Percentiles rank a stretch among this genome's conserved stretches.
phyloP scores from a whole-genome alignment of 306 rosid species.

The Sphenostylis stenocarpa region DNA sequence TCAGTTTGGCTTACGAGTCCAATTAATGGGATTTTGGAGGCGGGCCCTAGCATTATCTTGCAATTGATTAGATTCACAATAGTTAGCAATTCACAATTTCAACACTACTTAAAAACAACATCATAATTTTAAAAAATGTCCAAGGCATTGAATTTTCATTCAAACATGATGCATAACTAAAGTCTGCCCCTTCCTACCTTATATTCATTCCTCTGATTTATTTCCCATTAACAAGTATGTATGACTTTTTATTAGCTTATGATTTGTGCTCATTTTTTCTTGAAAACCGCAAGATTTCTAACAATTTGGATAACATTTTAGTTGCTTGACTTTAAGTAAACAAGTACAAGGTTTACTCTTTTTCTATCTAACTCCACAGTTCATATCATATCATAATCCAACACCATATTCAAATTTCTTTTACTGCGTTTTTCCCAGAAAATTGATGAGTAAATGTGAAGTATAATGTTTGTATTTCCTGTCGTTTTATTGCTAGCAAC shows the following conservation, averaged over 20 bases:
- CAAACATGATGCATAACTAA: not conserved
- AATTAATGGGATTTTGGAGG: not conserved
- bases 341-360: not conserved
- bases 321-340: not conserved
- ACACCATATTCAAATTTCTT: conserved; percentile 19
- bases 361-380: not conserved
- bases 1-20: conserved; percentile 2
- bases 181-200: not conserved
- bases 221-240: not conserved
- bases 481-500: conserved; percentile 28
- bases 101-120: not conserved
- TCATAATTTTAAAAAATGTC: not conserved
- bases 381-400: conserved; percentile 2
- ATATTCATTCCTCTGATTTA: not conserved
- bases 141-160: not conserved
- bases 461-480: not conserved
- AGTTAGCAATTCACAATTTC: not conserved
- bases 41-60: not conserved
- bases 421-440: not conserved
- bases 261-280: not conserved
- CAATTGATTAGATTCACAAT: not conserved
- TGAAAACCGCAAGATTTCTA: not conserved
- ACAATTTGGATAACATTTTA: not conserved
- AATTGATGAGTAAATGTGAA: not conserved
- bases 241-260: not conserved